phyloP scores from a whole-genome alignment of 2,329 filamentous ascomycete genomes.

The Zasmidium angulare region DNA sequence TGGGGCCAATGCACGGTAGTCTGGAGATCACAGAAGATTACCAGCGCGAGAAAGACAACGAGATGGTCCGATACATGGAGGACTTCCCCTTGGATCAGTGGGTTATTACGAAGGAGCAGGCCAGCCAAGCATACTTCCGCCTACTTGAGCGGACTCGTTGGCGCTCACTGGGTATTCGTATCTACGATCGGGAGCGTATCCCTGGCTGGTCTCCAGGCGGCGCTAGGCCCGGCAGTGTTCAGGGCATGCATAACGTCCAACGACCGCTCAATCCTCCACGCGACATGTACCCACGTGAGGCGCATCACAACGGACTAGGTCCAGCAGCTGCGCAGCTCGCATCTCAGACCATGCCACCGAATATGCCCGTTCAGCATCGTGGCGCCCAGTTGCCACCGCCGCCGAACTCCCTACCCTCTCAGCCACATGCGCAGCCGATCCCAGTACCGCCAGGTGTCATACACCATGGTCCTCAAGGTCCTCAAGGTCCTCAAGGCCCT shows the following conservation, averaged over 20 bases:
- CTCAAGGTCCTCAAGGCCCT: slow-evolving; percentile 2
- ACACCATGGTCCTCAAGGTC: slow-evolving; percentile 1
- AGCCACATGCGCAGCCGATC: slow-evolving; percentile 9
- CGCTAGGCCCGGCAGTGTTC: background rate
- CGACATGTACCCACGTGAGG: slow-evolving; percentile 4
- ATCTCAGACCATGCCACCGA: slow-evolving; percentile 1
- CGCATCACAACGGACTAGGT: background rate
- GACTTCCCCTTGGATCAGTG: slow-evolving; percentile 30
- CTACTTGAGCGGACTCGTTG: slow-evolving; percentile 29
- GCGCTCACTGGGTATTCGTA: slow-evolving; percentile 26
- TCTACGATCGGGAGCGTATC: slow-evolving; percentile 24
- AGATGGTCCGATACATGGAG: slow-evolving; percentile 31
- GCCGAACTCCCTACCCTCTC: slow-evolving; percentile 2
- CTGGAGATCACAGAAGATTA: slow-evolving; percentile 32
- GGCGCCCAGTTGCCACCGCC: background rate
- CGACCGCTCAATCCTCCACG: slow-evolving; percentile 2
- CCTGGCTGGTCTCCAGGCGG: slow-evolving; percentile 4
- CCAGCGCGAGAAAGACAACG: slow-evolving; percentile 28
- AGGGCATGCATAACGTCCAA: background rate
- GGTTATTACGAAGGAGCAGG: slow-evolving; percentile 26
- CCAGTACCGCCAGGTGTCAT: background rate
- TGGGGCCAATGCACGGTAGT: slow-evolving; percentile 18
- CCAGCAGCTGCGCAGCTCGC: slow-evolving; percentile 5
- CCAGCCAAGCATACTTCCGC: slow-evolving; percentile 21
- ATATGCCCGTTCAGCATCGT: slow-evolving; percentile 7